These are phyloP conservation scores for Phytophthora pluvialis DNA, from an alignment of 352 stramenopile genomes.

Conservation along the genomic window DNA sequence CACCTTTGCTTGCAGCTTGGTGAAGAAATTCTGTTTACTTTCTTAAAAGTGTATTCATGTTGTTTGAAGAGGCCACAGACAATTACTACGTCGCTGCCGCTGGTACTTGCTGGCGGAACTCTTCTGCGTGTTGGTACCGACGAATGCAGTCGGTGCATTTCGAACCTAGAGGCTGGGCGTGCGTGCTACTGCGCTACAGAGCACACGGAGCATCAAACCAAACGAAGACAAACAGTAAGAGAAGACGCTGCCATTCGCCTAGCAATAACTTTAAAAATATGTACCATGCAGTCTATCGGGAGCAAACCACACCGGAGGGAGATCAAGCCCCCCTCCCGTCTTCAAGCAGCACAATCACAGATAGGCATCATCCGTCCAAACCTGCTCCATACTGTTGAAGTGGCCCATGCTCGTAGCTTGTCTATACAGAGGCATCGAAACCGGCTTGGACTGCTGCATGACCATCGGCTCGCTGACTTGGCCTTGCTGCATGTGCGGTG, in stretches of 20 bases:
- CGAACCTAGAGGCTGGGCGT: too few relatives aligned
- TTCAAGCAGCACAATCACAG: conserved; percentile 38
- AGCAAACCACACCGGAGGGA: conserved; percentile 22
- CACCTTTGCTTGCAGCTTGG: too few relatives aligned
- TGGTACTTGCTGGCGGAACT: too few relatives aligned
- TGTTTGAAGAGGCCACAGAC: too few relatives aligned
- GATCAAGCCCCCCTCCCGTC: conserved; percentile 1
- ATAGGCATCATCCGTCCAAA: conserved; percentile 54
- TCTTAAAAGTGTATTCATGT: too few relatives aligned
- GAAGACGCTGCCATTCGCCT: conserved; percentile 32
- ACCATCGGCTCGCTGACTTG: conserved; percentile 36
- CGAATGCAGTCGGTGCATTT: too few relatives aligned
- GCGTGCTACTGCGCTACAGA: too few relatives aligned
- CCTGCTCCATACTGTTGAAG: conserved; percentile 71
- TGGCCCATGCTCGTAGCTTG: conserved; percentile 47
- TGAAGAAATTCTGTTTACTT: too few relatives aligned
- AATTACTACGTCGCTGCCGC: too few relatives aligned
- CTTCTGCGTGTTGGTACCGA: too few relatives aligned
- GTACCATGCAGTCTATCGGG: conserved; percentile 34
- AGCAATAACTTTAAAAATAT: conserved; percentile 44
- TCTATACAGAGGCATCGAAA: conserved; percentile 55
- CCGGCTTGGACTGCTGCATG: conserved; percentile 50
- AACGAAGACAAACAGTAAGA: conserved; percentile 18
- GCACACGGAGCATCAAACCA: neutral
- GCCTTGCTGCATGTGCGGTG: conserved; percentile 40